Evolutionary conservation across 2,329 filamentous ascomycete species (phyloP), one percentile per base, ranked within the genome.

Genomic region (Aspergillus bombycis): DNA sequence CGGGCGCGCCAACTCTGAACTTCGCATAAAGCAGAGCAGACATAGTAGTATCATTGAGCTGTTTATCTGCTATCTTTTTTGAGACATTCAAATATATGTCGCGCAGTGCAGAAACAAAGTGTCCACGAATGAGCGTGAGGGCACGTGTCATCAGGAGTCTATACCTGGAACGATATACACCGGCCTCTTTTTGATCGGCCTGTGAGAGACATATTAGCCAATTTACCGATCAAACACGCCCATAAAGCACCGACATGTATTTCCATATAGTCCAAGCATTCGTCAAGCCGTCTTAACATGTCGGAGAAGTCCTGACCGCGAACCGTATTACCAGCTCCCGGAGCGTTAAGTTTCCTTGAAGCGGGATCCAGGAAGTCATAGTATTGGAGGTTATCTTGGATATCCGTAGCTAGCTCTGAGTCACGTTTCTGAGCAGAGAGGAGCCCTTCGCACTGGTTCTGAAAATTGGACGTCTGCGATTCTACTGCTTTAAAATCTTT

Each of bases 281-380:
- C 88, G 78, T 98, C 94, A 57, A 99, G 83, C 66, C 93, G 94
- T 54, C 87, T 85, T 56, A 99, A 82, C 84, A 98, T 96, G 59
- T 97, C 92, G 2, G 91, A 89, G 73, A 98, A 97, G 52, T 91
- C 91, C 57, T 90, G 89, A 62, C 90, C 90, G 53, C 94, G 91
- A 19, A 97, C 94, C 61, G 97, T 84, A 62, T 90, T 93, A 56
- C 92, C 89, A 23, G 94, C 94, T 1, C 94, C 93, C 0, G 95
- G 94, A 0, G 94, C 94, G 81, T 98, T 98, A 62, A 99, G 86
- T 16, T 93, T 87, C 61, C 94, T 87, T 0, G 93, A 97, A 64
- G 94, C 93, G 54, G 90, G 93, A 67, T 99, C 95, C 7, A 99
- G 85, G 74, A 97, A 97, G 23, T 91, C 88, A 77, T 99, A 99